A percentile compares a stretch with the other conserved stretches of the same genome.
Conservation (phyloP, 2,329 filamentous ascomycete species). For the Cephalotrichum gorgonifer region DNA sequence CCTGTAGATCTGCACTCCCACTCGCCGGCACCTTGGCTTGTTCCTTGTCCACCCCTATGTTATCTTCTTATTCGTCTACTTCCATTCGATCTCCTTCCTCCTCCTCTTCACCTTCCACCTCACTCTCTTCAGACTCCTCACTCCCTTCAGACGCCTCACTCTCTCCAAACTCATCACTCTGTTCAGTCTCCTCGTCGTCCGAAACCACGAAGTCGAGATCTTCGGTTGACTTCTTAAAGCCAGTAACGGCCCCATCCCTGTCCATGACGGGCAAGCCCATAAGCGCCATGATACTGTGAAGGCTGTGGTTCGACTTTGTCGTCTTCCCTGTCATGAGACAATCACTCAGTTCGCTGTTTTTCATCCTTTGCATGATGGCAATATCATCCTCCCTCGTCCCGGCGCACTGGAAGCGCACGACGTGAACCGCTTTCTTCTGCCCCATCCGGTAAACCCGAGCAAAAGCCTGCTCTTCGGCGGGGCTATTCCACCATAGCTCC, state of each 20-base stretch:
- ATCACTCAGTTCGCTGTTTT: constrained; percentile 33
- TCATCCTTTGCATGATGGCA: constrained; percentile 41
- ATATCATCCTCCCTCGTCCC: constrained; percentile 50
- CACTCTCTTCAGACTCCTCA: not conserved
- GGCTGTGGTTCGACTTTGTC: not conserved
- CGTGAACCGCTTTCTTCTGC: constrained; percentile 47
- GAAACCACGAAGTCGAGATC: not conserved
- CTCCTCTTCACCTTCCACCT: too few species aligned
- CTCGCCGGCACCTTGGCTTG: not conserved
- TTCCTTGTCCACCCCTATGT: not conserved
- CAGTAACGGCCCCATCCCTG: not conserved
- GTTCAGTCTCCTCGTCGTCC: not conserved
- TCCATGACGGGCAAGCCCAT: not conserved
- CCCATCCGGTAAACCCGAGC: constrained; percentile 54
- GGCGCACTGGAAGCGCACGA: constrained; percentile 45
- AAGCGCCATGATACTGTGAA: not conserved
- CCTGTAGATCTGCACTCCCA: too few species aligned
- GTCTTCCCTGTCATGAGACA: constrained; percentile 10
- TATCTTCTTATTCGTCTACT: not conserved
- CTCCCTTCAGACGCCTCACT: not conserved
- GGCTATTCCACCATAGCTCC: constrained; percentile 53
- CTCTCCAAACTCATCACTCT: not conserved
- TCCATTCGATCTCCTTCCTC: not conserved
- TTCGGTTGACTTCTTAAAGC: not conserved
- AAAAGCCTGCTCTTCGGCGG: constrained; percentile 51